These are phyloP conservation scores for Cutaneotrichosporon arboriforme DNA, from an alignment of 1,284 basidiomycete genomes.

Conservation along the genomic window DNA sequence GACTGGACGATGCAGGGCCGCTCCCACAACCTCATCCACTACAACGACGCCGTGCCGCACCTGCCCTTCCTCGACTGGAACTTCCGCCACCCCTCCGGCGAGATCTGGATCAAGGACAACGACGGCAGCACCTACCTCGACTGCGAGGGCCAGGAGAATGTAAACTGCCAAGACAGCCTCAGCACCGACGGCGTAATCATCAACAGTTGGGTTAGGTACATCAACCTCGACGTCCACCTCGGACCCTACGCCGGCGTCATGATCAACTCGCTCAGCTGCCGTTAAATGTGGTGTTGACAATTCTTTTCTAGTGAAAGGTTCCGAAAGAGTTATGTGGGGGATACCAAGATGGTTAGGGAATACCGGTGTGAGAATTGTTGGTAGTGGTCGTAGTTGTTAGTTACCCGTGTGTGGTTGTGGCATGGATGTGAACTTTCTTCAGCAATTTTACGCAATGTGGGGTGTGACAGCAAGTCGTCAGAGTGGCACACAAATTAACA, in stretches of 20 bases:
- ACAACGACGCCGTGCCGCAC: conserved; percentile 26
- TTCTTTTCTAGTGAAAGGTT: no score
- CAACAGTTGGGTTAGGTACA: neutral
- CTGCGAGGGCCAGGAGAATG: conserved; percentile 27
- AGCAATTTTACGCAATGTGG: no score
- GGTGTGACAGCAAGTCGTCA: no score
- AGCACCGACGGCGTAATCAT: neutral
- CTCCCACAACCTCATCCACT: conserved; percentile 23
- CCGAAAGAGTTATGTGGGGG: no score
- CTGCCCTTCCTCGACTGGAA: conserved; percentile 21
- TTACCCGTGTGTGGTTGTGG: no score
- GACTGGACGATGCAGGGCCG: conserved; percentile 20
- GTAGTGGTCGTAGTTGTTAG: no score
- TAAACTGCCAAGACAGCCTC: conserved; percentile 3
- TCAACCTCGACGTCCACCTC: conserved; percentile 1
- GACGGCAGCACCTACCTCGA: conserved; percentile 6
- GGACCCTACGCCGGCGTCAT: conserved; percentile 9
- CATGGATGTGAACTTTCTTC: no score
- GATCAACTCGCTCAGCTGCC: neutral
- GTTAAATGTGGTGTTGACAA: no score
- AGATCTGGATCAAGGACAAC: conserved; percentile 22
- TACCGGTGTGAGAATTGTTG: no score
- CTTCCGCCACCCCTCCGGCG: conserved; percentile 19
- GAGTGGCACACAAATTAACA: no score
- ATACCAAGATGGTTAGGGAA: no score